Base-by-base conservation (phyloP, 1,284 basidiomycete species). In the Leccinum pachyderme region DNA sequence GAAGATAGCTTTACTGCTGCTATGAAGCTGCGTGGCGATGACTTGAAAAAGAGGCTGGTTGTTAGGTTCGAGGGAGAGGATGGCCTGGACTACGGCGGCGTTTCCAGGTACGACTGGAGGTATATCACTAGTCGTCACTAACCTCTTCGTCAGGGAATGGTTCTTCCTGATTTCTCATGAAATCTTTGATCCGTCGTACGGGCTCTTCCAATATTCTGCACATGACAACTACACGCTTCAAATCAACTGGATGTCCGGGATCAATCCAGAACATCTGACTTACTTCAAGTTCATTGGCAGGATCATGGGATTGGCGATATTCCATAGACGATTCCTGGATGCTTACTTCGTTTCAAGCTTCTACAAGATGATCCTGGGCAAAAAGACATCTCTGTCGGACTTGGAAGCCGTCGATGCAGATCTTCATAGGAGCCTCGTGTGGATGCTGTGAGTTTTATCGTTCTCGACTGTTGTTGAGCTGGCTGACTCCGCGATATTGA, bases 271-370 rank as follows among this genome's bases (percentile, higher is more conserved):
- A 72, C 97, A 99, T 74, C 75, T 99, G 64, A 98, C 95, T 77
- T 99, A 99, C 79, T 99, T 99, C 87, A 98, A 97, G 78, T 99
- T 99, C 73, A 98, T 98, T 61, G 96, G 97, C 18, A 86, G 97
- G 52, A 88, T 89, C 58, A 81, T 98, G 62, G 96, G 95, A 58
- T 82, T 98, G 22, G 95, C 93, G 54, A 97, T 99, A 72, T 99
- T 98, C 87, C 97, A 99, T 73, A 86, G 95, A 63, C 88, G 96
- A 9, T 99, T 99, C 87, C 79, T 99, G 53, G 97, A 99, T 68
- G 95, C 96, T 45, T 99, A 99, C 81, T 99, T 99, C 71, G 96
- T 99, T 60, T 89, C 94, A 47, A 94, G 92, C 62, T 96, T 99
- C 81, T 99, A 99, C 82, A 99, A 99, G 83, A 98, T 96, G 94